Conservation (phyloP, 306 rosid genomes). For the Castanopsis chinensis region DNA sequence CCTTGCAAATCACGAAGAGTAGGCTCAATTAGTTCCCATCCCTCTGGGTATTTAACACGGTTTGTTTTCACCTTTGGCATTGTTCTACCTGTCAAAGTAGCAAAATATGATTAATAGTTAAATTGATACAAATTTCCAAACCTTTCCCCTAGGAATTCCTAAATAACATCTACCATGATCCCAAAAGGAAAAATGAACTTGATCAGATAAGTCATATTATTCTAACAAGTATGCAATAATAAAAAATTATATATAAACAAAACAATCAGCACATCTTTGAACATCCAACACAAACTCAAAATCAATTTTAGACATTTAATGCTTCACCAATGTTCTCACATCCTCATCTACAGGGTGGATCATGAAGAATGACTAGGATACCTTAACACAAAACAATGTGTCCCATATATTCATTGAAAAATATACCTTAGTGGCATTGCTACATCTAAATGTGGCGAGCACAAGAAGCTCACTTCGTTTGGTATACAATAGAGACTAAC, state of each 20-base stretch:
- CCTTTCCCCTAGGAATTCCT: slow-evolving; percentile 5
- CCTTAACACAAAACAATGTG: no score
- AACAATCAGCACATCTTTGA: not conserved
- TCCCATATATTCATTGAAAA: no score
- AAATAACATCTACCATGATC: not conserved
- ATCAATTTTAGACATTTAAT: not conserved
- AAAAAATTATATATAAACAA: not conserved
- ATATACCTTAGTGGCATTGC: no score
- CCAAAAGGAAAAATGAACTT: not conserved
- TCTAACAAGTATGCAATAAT: not conserved
- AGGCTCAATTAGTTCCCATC: slow-evolving; percentile 95
- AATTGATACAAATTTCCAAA: not conserved
- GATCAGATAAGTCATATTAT: not conserved
- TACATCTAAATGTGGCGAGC: no score
- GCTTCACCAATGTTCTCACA: not conserved
- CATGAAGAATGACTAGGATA: no score
- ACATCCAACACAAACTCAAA: not conserved
- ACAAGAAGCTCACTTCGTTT: no score
- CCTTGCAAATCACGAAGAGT: slow-evolving; percentile 88
- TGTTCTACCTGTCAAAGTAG: slow-evolving; percentile 31
- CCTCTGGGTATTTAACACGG: slow-evolving; percentile 86
- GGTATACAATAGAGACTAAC: no score
- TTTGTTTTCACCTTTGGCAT: slow-evolving; percentile 96
- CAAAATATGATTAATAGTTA: slow-evolving; percentile 8
- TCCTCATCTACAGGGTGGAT: no score